A percentile compares a stretch with the other conserved stretches of the same genome.
Evolutionary conservation across 768 basidiomycete species (phyloP).

Genomic region (Podaxis mareebaensis): DNA sequence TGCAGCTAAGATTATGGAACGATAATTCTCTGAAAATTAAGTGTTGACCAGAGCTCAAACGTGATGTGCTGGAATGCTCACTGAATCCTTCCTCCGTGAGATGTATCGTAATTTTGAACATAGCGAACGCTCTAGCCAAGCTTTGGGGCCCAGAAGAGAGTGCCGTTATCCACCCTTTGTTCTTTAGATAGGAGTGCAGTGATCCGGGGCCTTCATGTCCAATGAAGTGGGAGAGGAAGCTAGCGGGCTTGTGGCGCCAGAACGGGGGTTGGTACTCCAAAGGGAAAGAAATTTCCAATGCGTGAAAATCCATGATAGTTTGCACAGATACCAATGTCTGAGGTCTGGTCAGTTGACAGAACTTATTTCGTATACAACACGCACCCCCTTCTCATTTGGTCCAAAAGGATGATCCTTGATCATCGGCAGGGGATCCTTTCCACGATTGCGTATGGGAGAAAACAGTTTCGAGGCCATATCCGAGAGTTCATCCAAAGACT

Average conservation of each 20-base stretch:
- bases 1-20: conserved; percentile 61
- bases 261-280: conserved; percentile 69
- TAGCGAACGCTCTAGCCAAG: conserved; percentile 81
- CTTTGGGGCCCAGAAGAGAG: conserved; percentile 70
- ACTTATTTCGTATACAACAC: conserved; percentile 26
- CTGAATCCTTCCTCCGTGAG: conserved; percentile 87
- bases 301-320: conserved; percentile 86
- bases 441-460: conserved; percentile 69
- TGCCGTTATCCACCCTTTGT: conserved; percentile 81
- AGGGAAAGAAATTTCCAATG: conserved; percentile 80
- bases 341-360: conserved; percentile 1
- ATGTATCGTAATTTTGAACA: conserved; percentile 82
- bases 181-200: conserved; percentile 85
- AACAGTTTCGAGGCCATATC: conserved; percentile 64
- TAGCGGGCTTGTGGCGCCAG: conserved; percentile 78
- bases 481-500: conserved; percentile 74
- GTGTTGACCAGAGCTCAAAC: neutral
- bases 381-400: conserved; percentile 65
- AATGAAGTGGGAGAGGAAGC: conserved; percentile 77
- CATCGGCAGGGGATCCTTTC: conserved; percentile 58
- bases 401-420: conserved; percentile 79
- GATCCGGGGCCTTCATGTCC: conserved; percentile 96
- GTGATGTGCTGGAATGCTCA: conserved; percentile 38
- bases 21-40: conserved; percentile 63
- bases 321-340: conserved; percentile 84